Evolutionary conservation across 208 protist species (phyloP), one percentile per base, ranked within the genome.

Genomic region (Acanthamoeba royreba): DNA sequence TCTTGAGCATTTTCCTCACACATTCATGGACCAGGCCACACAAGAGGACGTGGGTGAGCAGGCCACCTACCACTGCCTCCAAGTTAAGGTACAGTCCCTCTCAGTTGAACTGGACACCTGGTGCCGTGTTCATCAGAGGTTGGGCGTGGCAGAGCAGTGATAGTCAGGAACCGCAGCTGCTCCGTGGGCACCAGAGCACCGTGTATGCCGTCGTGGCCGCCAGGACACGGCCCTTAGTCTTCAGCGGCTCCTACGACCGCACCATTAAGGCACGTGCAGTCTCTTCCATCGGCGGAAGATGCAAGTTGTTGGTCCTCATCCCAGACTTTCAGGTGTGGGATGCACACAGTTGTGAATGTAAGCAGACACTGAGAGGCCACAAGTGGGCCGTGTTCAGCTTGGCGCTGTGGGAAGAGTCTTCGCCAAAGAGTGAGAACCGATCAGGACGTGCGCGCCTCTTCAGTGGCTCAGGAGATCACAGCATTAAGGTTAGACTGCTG

Each of bases 321-420:
- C n/a, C n/a, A n/a, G n/a, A n/a, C n/a, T n/a, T n/a, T n/a, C 19
- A 87, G 77, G 77, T 87, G 15, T 87, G 77, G 77, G 77, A 87
- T 28, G 47, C 46, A 17, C 42, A 40, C 2, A 11, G 22, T 47
- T 87, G 42, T 19, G 77, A 87, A 15, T 87, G 77, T 33, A 58
- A n/a, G 3, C 77, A 25, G 11, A 87, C 77, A 4, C 77, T 87
- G 77, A 31, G 22, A 22, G 77, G 77, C 7, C 77, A 87, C 77
- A 42, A 35, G 47, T 87, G 77, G 77, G 77, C 77, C 13, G 77
- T 87, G 8, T 87, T 87, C 47, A 61, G 46, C 77, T 33, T 87
- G 28, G 77, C 77, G 3, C 77, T 87, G 28, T 87, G 77, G 77
- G 77, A 87, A 53, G 77, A 87, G 77, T 55, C 49, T 55, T 4